Conservation (phyloP, 306 rosid species). For the cucumber (Cucumis sativus) region DNA sequence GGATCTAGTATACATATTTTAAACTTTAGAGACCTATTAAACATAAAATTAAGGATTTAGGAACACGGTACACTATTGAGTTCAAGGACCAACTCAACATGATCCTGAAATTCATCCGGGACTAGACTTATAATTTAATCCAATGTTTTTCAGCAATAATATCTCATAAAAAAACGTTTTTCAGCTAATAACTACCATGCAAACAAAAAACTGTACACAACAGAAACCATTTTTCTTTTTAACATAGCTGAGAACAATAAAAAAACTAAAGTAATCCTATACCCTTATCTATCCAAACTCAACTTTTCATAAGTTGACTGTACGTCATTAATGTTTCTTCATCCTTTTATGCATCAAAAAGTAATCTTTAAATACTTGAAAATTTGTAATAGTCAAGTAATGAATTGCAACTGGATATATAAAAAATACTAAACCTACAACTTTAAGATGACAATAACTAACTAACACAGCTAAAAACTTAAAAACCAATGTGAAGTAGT, state of each 20-base stretch:
- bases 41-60: not conserved
- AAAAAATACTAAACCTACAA: not conserved
- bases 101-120: not conserved
- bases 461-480: not conserved
- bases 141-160: not conserved
- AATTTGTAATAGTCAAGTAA: not conserved
- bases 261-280: not conserved
- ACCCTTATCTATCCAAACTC: not conserved
- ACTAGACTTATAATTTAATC: not conserved
- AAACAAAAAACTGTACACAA: not conserved
- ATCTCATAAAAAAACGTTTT: not conserved
- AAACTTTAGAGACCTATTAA: not conserved
- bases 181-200: not conserved
- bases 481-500: conserved; percentile 1
- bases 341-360: not conserved
- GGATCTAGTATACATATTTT: not conserved
- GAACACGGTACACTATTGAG: not conserved
- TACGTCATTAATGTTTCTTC: not conserved
- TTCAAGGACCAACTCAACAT: not conserved
- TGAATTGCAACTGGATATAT: not conserved
- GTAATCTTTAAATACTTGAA: not conserved
- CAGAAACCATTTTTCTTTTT: not conserved
- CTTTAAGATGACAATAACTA: not conserved
- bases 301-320: not conserved
- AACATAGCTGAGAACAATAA: not conserved